Evolutionary conservation across 2,329 filamentous ascomycete genomes (phyloP).

Genomic region (Trichoderma lentiforme): DNA sequence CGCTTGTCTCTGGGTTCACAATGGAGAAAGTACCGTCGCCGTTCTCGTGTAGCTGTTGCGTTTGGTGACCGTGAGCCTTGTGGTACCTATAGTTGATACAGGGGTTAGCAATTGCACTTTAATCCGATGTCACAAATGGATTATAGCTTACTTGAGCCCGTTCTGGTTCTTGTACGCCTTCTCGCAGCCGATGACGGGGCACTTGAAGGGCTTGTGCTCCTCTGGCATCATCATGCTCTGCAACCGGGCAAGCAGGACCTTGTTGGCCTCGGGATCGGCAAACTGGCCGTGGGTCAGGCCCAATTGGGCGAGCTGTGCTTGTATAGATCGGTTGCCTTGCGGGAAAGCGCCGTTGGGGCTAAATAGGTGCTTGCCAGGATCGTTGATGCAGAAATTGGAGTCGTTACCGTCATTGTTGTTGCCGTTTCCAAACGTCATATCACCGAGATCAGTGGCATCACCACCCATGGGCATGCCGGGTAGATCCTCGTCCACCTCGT

Average conservation of each 20-base stretch:
- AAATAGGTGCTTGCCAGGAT: slow-evolving; percentile 90
- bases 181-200: slow-evolving; percentile 95
- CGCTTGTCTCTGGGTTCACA: slow-evolving; percentile 90
- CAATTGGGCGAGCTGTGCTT: slow-evolving; percentile 67
- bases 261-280: slow-evolving; percentile 70
- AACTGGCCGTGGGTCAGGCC: slow-evolving; percentile 75
- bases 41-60: slow-evolving; percentile 94
- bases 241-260: slow-evolving; percentile 54
- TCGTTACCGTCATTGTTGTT: slow-evolving; percentile 35
- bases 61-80: slow-evolving; percentile 88
- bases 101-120: neutral
- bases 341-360: slow-evolving; percentile 75
- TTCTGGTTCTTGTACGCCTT: slow-evolving; percentile 99
- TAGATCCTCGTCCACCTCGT: slow-evolving; percentile 70
- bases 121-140: neutral
- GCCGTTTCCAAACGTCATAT: slow-evolving; percentile 50
- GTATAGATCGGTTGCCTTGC: slow-evolving; percentile 60
- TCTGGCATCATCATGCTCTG: slow-evolving; percentile 68
- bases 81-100: slow-evolving; percentile 50
- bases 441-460: slow-evolving; percentile 49
- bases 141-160: slow-evolving; percentile 76
- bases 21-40: slow-evolving; percentile 97
- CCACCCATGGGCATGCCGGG: slow-evolving; percentile 60
- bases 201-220: slow-evolving; percentile 96
- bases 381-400: slow-evolving; percentile 69